Conservation (phyloP, 768 basidiomycete species). For the Mycena venus region DNA sequence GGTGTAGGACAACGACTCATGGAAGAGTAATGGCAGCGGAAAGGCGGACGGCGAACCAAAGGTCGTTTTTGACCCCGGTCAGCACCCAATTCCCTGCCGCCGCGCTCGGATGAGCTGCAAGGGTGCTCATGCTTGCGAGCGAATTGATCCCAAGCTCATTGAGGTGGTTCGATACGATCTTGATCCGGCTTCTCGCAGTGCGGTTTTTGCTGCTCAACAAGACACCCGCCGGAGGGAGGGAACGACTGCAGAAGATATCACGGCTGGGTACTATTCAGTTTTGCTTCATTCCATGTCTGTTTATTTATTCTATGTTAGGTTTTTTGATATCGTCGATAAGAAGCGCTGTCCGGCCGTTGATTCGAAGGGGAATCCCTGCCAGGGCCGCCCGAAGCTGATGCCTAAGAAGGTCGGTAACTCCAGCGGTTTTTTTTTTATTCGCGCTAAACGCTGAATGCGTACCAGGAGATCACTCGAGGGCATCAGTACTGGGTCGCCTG, state of each 20-base stretch:
- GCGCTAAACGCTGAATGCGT: too few species aligned
- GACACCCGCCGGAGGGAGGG: conserved; percentile 4
- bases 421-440: too few species aligned
- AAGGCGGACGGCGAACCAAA: neutral
- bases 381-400: neutral
- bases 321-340: neutral
- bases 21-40: neutral
- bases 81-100: neutral
- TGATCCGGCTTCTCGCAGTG: neutral
- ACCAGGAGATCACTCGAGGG: too few species aligned
- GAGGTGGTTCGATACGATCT: neutral
- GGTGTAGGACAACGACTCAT: conserved; percentile 15
- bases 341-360: neutral
- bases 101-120: neutral
- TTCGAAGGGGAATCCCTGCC: neutral
- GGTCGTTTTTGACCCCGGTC: neutral
- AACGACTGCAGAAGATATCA: neutral
- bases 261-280: neutral
- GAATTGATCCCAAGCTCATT: neutral
- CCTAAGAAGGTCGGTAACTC: neutral
- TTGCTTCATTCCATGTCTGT: neutral
- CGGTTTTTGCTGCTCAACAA: neutral
- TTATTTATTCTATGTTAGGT: neutral
- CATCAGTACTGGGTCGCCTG: too few species aligned
- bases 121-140: neutral